Evolutionary conservation across 2,329 filamentous ascomycete species (phyloP), one percentile per base, ranked within the genome.

Genomic region (Emericellopsis atlantica): DNA sequence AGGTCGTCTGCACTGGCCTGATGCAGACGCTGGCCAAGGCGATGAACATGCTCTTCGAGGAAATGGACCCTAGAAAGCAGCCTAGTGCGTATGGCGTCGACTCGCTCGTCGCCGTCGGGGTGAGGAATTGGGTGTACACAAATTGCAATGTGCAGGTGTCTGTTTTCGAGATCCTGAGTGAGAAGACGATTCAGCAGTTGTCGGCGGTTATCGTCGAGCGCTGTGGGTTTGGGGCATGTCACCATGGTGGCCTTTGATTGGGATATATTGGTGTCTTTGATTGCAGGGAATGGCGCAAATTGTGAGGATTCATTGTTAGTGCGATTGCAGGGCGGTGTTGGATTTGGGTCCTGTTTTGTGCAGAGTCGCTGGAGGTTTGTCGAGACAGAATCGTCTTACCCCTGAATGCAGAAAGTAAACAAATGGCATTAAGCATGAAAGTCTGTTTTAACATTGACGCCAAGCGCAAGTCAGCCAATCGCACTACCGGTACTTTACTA

Each of bases 21-120:
- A 50, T 58, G 10, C 45, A 49, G 33, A 62, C 69, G 60, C 53
- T 69, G 16, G 57, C 64, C 41, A 61, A 64, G 49, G 58, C 61
- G 31, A 67, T 68, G 59, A 67, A 60, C 43, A 62, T 69, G 56
- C 49, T 61, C 3, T 54, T 58, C 0, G 61, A 62, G 37, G 66
- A 69, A 38, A 59, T 72, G n/a, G 64, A 71, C 44, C 49, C 54
- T 31, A 51, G 52, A 26, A 59, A 57, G 42, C 52, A 64, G 2
- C 59, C 64, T 4, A 60, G 56, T 26, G 63, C 61, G 4, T 74
- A 72, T 43, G 70, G 70, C 1, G 64, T 74, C 6, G 70, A 74
- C 52, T 72, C 67, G 0, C 57, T 74, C 7, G 65, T 72, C 5
- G 69, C 69, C 1, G 66, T 74, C n/a, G 66, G 65, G 10, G 54